Evolutionary conservation across 495 filamentous ascomycete species (phyloP).

Genomic region (Barbatosphaeria neglecta): DNA sequence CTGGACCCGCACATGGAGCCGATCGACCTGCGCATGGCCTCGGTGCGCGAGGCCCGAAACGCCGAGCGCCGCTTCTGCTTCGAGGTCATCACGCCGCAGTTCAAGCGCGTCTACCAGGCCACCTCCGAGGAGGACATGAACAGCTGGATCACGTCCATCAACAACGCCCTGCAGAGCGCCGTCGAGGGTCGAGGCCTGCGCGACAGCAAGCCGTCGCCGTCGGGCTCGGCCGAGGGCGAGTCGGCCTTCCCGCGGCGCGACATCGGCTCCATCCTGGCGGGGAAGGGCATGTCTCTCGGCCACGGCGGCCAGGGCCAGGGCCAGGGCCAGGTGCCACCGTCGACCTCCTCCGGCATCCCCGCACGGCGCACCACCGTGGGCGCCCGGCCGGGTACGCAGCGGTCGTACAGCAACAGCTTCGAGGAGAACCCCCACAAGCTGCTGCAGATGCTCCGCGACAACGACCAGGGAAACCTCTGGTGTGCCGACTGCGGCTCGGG

Average conservation of each 20-base stretch:
- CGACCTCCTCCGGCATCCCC: conserved; percentile 41
- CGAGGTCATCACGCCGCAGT: conserved; percentile 95
- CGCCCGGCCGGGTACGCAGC: conserved; percentile 66
- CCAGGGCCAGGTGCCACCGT: conserved; percentile 32
- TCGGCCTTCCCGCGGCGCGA: conserved; percentile 53
- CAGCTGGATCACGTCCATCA: conserved; percentile 92
- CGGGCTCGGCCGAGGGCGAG: conserved; percentile 27
- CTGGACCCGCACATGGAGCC: conserved; percentile 96
- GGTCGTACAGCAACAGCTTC: conserved; percentile 56
- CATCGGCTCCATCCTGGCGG: conserved; percentile 83
- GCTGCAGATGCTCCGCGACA: conserved; percentile 75
- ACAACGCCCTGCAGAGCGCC: conserved; percentile 92
- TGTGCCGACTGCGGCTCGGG: conserved; percentile 92
- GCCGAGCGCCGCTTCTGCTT: conserved; percentile 95
- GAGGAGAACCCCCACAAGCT: conserved; percentile 70
- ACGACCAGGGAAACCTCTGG: conserved; percentile 85
- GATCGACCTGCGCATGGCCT: conserved; percentile 93
- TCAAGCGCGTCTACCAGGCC: conserved; percentile 93
- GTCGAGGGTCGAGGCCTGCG: conserved; percentile 65
- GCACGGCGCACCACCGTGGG: conserved; percentile 76
- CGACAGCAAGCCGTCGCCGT: conserved; percentile 34
- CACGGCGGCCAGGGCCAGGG: no score
- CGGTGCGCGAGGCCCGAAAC: conserved; percentile 87
- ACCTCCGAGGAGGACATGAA: conserved; percentile 97
- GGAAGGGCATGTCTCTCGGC: conserved; percentile 75